Evolutionary conservation across 805 yeast species (phyloP).

Genomic region (Brettanomyces anomalus): DNA sequence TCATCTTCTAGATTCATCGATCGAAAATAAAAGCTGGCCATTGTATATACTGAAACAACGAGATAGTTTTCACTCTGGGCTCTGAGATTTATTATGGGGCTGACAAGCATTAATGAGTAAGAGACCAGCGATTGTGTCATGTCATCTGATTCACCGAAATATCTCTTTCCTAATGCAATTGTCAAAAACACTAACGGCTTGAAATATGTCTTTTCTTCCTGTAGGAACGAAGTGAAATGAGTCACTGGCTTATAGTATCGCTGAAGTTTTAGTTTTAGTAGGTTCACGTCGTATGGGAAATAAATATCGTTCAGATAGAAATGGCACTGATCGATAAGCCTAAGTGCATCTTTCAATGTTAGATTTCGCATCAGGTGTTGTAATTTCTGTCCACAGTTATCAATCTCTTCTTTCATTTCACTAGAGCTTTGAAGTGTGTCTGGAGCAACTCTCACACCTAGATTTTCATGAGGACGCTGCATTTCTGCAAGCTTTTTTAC

Average conservation of each 20-base stretch:
- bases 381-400: slow-evolving; percentile 4
- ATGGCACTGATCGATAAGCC: slow-evolving; percentile 12
- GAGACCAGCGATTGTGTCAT: slow-evolving; percentile 11
- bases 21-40: slow-evolving; percentile 16
- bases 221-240: slow-evolving; percentile 7
- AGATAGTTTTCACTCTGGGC: slow-evolving; percentile 8
- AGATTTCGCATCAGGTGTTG: slow-evolving; percentile 7
- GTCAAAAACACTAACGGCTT: slow-evolving; percentile 14
- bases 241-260: slow-evolving; percentile 7
- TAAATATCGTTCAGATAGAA: slow-evolving; percentile 18
- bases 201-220: slow-evolving; percentile 8
- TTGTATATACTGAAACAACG: slow-evolving; percentile 13
- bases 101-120: slow-evolving; percentile 10
- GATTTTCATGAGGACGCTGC: neutral
- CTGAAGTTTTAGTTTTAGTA: slow-evolving; percentile 11
- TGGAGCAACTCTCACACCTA: neutral
- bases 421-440: neutral
- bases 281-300: slow-evolving; percentile 16
- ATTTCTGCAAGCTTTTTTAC: slow-evolving; percentile 9
- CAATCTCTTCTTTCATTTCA: slow-evolving; percentile 2
- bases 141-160: slow-evolving; percentile 11
- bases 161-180: slow-evolving; percentile 18
- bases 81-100: slow-evolving; percentile 12
- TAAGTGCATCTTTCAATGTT: slow-evolving; percentile 8
- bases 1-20: slow-evolving; percentile 18